A percentile compares a stretch with the other conserved stretches of the same genome.
These are phyloP conservation scores for Russula brevipes DNA, from an alignment of 768 basidiomycete species.

Conservation along the genomic window DNA sequence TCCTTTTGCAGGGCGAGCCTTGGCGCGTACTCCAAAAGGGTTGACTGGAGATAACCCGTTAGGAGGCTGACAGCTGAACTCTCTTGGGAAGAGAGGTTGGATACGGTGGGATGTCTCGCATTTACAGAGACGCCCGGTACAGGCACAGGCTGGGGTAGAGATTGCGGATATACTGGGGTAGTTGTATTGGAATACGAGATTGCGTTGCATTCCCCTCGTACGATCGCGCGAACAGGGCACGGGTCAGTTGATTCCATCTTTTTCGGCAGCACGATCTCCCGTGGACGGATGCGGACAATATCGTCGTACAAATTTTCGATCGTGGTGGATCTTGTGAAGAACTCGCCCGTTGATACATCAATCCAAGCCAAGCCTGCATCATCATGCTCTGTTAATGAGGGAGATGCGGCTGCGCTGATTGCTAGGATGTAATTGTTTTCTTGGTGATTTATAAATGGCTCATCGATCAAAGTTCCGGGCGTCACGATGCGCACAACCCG, in stretches of 20 bases:
- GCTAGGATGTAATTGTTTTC: slow-evolving; percentile 90
- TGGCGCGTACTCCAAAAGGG: slow-evolving; percentile 78
- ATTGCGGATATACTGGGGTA: background rate
- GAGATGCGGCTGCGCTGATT: slow-evolving; percentile 33
- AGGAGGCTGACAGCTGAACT: slow-evolving; percentile 55
- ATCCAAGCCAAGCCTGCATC: slow-evolving; percentile 83
- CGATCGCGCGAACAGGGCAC: slow-evolving; percentile 44
- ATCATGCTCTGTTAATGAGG: background rate
- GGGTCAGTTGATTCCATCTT: slow-evolving; percentile 34
- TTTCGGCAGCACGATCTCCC: slow-evolving; percentile 69
- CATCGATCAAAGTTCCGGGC: slow-evolving; percentile 91
- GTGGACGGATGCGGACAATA: slow-evolving; percentile 72
- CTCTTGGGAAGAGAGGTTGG: slow-evolving; percentile 39
- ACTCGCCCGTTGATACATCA: slow-evolving; percentile 91
- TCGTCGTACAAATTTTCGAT: slow-evolving; percentile 67
- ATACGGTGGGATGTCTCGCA: background rate
- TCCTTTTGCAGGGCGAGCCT: slow-evolving; percentile 56
- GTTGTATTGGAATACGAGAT: slow-evolving; percentile 42
- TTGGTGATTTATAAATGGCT: slow-evolving; percentile 76
- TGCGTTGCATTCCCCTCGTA: slow-evolving; percentile 52
- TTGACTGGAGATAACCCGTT: slow-evolving; percentile 56
- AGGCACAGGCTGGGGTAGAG: background rate
- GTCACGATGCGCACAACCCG: slow-evolving; percentile 85
- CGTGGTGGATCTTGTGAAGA: slow-evolving; percentile 65
- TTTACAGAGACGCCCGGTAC: slow-evolving; percentile 22